Base-by-base conservation (phyloP, 148 eudicot genomes). In the Rhododendron vialii region DNA sequence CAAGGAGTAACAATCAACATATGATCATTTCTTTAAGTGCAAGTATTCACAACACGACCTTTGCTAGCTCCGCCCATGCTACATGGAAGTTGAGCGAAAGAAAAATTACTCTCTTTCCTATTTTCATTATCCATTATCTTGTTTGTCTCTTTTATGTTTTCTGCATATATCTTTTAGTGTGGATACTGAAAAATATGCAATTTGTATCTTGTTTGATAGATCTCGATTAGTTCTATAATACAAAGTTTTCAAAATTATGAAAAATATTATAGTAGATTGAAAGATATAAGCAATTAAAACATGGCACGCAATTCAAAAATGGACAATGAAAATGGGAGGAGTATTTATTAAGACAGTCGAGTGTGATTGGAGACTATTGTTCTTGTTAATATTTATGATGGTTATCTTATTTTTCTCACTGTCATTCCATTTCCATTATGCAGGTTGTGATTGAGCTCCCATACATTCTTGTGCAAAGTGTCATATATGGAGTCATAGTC, bases 381-480 rank as follows among this genome's bases (percentile, higher is more conserved):
- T 35, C 1, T 18, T 4, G 3, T 7, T n/a, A 55, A 81, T 7
- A 13, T 36, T 36, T 59, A 12, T 50, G 33, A 18, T 50, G 7
- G 36, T 5, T 80, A 1, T 80, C 8, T 50, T 33, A 50, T 17
- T 65, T 67, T 67, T 73, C 80, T 48, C 51, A 33, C 51, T 24
- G n/a, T 13, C 30, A 20, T 50, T 17, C 77, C 63, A 41, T 45
- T 50, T 17, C 77, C 63, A 41, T 45, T 61, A 12, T 89, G 87
- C 93, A 93, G 94, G 90, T 89, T 82, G n/a, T 88, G 84, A 92
- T 93, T 85, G 96, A 93, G 89, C 89, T 93, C 65, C 96, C 96
- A n/a, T 90, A 93, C 86, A 82, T 90, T 67, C 87, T 93, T 67
- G 43, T 84, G 80, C 96, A 93, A 88, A 89, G 93, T 10, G 4